Base-by-base conservation (phyloP, 768 basidiomycete species). In the Ramaria rubella region DNA sequence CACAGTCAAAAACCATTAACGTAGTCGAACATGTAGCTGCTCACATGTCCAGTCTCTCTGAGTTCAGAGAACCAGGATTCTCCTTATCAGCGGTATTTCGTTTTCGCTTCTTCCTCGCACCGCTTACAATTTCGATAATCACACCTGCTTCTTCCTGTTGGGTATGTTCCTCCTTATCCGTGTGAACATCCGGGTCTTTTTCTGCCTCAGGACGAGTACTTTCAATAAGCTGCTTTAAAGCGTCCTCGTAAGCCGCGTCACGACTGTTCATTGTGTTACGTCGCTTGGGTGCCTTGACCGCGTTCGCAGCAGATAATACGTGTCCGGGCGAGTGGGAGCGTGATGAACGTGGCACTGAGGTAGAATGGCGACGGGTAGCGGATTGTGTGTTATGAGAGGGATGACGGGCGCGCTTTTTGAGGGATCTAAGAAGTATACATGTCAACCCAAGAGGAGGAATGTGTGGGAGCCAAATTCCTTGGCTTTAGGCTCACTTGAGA, bases 191-290 rank as follows among this genome's bases (percentile, higher is more conserved):
- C 8, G 55, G 44, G 9, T 63, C 59, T 48, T 51, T 60, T 48
- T 52, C 59, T 33, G 55, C 52, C 6, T 49, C 58, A 36, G 58
- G 55, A 3, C 55, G 55, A 17, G 55, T 56, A 33, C 55, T 81
- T 63, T 86, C 83, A 50, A 90, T 83, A 21, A 58, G 27, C 36
- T 58, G 50, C 44, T 52, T 58, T 55, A 89, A 68, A 66, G 85
- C 91, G 66, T 94, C 89, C 67, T 95, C 94, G 67, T 93, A 94
- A 12, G 85, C 87, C 15, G 94, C 91, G 69, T 96, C 95, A 57
- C 95, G 77, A 65, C 91, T 94, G 69, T 98, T 98, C 93, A 99
- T 95, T 50, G 96, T 99, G 64, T 91, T 93, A 59, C 96, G 79
- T 52, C 91, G 83, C 73, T 94, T 95, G 38, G 87, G 79, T 19